Evolutionary conservation across 2,329 filamentous ascomycete genomes (phyloP), one percentile per base, ranked within the genome.

Genomic region (Arthroderma uncinatum): DNA sequence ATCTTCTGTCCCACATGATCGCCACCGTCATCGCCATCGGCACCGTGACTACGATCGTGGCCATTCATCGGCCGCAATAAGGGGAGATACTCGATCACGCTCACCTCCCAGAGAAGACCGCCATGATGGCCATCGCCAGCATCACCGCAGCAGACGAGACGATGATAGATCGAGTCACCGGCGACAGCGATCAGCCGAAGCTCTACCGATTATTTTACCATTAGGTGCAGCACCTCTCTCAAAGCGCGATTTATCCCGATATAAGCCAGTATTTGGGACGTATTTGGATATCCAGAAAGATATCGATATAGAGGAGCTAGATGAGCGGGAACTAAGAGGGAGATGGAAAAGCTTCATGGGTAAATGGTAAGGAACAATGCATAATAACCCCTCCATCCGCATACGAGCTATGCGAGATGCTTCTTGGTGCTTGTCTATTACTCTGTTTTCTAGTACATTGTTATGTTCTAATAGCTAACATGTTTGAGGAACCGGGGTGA

Each of bases 271-370:
- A 59, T 88, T 96, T 61, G 87, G 84, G 14, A 82, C 87, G 52
- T 97, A 96, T 65, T 79, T 97, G 25, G 87, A 91, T 64, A 81
- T 95, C 34, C 92, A 97, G 71, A 96, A 96, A 73, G 78, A 83
- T 39, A 79, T 87, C 40, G 74, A 85, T 55, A 74, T 94, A 1
- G 78, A 83, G 16, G 79, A 81, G 8, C 76, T 97, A 63, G 80
- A 83, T 57, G 84, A 89, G 61, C 79, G 81, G n/a, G 91, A 96
- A 68, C 73, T 84, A 0, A 85, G 79, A 62, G 90, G 91, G 1
- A 78, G 92, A 57, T 98, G 92, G 90, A 95, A 95, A 78, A 92
- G 89, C 68, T 98, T 97, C 66, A 70, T 92, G 10, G 78, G 81
- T 2, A 92, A 90, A 77, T 98, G 93, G 92, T 86, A 79, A 71